A percentile compares a stretch with the other conserved stretches of the same genome.
These are phyloP conservation scores for Hansenula lynferdii DNA, from an alignment of 1,139 yeast species.

Conservation along the genomic window DNA sequence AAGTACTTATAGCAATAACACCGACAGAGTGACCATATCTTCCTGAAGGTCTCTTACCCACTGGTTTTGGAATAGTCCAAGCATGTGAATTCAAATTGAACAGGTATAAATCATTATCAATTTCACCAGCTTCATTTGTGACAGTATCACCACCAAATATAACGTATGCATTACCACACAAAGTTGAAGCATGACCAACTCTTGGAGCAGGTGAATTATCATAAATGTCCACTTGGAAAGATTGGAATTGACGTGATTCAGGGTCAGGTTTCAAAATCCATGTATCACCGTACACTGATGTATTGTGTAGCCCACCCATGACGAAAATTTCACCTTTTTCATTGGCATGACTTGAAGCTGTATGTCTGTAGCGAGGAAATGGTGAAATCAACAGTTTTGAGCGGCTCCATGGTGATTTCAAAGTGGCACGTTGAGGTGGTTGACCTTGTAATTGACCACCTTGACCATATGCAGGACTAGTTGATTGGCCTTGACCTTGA, in stretches of 20 bases:
- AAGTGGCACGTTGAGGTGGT: constrained; percentile 12
- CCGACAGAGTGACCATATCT: constrained; percentile 88
- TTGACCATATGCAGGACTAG: constrained; percentile 5
- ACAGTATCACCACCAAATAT: constrained; percentile 97
- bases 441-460: neutral
- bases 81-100: constrained; percentile 86
- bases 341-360: constrained; percentile 70
- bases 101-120: constrained; percentile 84
- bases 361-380: constrained; percentile 92
- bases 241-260: constrained; percentile 23
- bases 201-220: constrained; percentile 89
- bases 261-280: constrained; percentile 66
- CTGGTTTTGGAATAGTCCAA: constrained; percentile 86
- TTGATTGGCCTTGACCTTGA: no score
- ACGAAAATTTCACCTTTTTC: constrained; percentile 81
- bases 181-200: constrained; percentile 91
- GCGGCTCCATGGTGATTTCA: constrained; percentile 68
- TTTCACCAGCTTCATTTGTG: constrained; percentile 66
- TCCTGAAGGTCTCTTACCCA: constrained; percentile 82
- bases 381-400: constrained; percentile 72
- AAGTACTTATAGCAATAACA: constrained; percentile 53
- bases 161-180: constrained; percentile 93
- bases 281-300: constrained; percentile 90
- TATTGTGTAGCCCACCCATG: constrained; percentile 94
- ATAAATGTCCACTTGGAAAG: constrained; percentile 52